Evolutionary conservation across 2,329 filamentous ascomycete genomes (phyloP), one percentile per base, ranked within the genome.

Genomic region (Fusarium virguliforme): DNA sequence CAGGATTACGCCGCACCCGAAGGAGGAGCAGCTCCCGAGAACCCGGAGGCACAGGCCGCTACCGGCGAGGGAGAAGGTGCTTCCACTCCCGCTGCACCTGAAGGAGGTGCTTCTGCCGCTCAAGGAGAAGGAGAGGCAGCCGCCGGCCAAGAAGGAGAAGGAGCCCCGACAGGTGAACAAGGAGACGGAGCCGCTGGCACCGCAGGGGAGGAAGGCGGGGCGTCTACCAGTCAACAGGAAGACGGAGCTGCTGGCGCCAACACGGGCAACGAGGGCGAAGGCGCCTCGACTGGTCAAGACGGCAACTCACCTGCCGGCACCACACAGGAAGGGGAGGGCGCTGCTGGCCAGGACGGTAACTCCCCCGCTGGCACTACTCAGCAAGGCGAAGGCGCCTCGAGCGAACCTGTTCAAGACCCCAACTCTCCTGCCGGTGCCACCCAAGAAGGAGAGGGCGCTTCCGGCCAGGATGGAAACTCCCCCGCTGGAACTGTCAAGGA

Each of bases 1-100:
- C 18, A 18, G 18, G 18, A 18, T 18, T 18, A 18, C 18, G 18
- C 18, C 18, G 18, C 18, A 18, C 18, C 18, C 18, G 18, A 18
- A 24, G 43, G 43, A 48, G 43, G 43, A 6, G 43, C 43, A 28
- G 43, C 43, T n/a, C 43, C 43, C 28, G 43, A 48, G 28, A 48
- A 48, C 15, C 26, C 26, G 43, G 24, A 48, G 24, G 43, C 26
- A 48, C 43, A 48, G n/a, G 24, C 43, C 28, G 13, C 24, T 28
- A 48, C 43, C 2, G 8, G 24, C 1, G 43, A 48, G 28, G 24
- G 28, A n/a, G 43, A 24, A 28, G 43, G 24, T 28, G 43, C 43
- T 28, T 48, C 43, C 18, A 18, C 18, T 18, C 18, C 18, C 18
- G 18, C 18, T 18, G 18, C 18, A 18, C 18, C 18, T 18, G 18